Evolutionary conservation across 352 stramenopile genomes (phyloP), one percentile per base, ranked within the genome.

Genomic region (Pythium graminicola): DNA sequence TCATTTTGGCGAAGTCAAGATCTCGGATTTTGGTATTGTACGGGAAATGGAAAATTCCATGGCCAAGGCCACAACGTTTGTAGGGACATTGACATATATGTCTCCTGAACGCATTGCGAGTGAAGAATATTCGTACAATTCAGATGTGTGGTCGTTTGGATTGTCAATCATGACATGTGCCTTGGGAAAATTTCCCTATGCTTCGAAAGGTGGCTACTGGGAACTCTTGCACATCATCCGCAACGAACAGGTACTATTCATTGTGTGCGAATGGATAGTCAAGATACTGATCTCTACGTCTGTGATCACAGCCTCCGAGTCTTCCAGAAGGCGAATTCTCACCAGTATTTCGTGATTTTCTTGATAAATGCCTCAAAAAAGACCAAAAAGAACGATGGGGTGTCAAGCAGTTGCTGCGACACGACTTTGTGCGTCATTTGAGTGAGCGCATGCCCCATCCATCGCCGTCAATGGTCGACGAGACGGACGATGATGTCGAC

Each of bases 21-120:
- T 93, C 40, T 89, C 81, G 22, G 82, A 93, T 47, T 90, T 93
- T 60, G 82, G 81, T 6, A 90, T 93, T 39, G 79, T 85, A 23
- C 76, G 77, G 14, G 78, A 93, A 50, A 89, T 93, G 78, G 78
- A 89, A 44, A 88, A 89, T 53, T 91, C 82, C 2, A 70, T 91
- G 64, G 74, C 82, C 6, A 92, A 95, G 56, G 79, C 86, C 24
- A 91, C 83, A 23, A 94, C 86, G 0, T 97, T 97, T 50, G 89
- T 97, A 5, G 91, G 92, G 2, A 98, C 92, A 7, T 67, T 95
- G 16, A 91, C 81, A 0, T 98, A 97, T 60, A 98, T 98, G 92
- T 93, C 83, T 6, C 92, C 91, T 11, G 92, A 98, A 64, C 80
- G 92, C 14, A 97, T 98, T 57, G 79, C 79, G 28, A 93, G 86